A percentile compares a stretch with the other conserved stretches of the same genome.
These are phyloP conservation scores for Kazachstania sp. DNA, from an alignment of 1,139 yeast species.

Conservation along the genomic window DNA sequence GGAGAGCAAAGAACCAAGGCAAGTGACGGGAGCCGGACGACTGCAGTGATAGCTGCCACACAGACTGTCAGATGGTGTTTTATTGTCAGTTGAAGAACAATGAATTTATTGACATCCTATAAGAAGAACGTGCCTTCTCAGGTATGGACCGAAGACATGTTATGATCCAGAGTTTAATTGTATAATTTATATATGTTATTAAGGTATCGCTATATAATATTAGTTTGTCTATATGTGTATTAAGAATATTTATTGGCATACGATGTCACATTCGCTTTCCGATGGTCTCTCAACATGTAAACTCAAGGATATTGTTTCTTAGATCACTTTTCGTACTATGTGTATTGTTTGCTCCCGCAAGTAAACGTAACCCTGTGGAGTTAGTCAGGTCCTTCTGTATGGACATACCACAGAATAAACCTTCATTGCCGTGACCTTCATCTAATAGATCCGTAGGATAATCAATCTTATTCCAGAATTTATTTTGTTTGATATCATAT, in stretches of 20 bases:
- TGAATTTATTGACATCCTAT: too few relatives aligned
- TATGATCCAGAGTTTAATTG: too few relatives aligned
- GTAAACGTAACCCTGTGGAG: slow-evolving; percentile 8
- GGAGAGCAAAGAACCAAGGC: too few relatives aligned
- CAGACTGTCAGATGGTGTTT: too few relatives aligned
- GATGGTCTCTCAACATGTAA: background rate
- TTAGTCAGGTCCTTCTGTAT: slow-evolving; percentile 14
- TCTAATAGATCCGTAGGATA: slow-evolving; percentile 4
- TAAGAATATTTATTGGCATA: background rate
- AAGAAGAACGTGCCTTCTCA: too few relatives aligned
- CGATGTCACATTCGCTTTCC: background rate
- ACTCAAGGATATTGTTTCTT: slow-evolving; percentile 4
- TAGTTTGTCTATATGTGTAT: background rate
- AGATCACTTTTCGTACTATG: background rate
- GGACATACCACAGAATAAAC: slow-evolving; percentile 18
- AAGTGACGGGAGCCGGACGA: too few relatives aligned
- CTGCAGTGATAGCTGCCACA: too few relatives aligned
- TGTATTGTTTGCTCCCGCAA: slow-evolving; percentile 5
- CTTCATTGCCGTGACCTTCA: slow-evolving; percentile 1
- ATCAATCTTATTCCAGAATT: slow-evolving; percentile 27
- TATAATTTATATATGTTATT: too few relatives aligned
- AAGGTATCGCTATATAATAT: background rate
- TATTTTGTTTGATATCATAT: slow-evolving; percentile 56
- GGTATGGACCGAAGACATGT: too few relatives aligned
- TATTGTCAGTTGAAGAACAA: too few relatives aligned